Conservation (phyloP, 2,329 filamentous ascomycete species). For the Endoconidiophora laricicola region DNA sequence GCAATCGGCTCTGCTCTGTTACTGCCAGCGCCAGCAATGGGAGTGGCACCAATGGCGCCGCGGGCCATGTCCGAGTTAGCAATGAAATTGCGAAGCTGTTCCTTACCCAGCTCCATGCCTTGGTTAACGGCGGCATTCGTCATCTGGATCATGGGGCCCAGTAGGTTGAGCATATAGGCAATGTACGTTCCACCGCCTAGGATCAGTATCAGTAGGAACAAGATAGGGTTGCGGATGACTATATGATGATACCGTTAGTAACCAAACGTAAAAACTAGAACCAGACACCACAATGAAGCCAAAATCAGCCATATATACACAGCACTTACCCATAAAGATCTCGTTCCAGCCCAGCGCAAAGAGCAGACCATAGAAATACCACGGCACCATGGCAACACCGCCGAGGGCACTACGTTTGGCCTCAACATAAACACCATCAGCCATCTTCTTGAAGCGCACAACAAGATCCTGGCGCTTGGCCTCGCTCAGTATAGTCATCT, state of each 20-base stretch:
- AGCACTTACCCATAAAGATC: conserved; percentile 66
- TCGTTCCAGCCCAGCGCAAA: conserved; percentile 97
- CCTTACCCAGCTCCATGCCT: conserved; percentile 80
- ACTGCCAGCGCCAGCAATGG: conserved; percentile 17
- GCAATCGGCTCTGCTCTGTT: conserved; percentile 28
- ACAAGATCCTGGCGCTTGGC: conserved; percentile 80
- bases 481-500: conserved; percentile 88
- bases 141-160: conserved; percentile 94
- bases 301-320: not conserved
- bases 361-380: conserved; percentile 86
- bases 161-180: conserved; percentile 84
- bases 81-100: conserved; percentile 76
- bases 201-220: conserved; percentile 78
- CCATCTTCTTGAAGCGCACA: conserved; percentile 93
- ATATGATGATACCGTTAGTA: conserved; percentile 11
- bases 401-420: conserved; percentile 94
- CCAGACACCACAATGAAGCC: not conserved
- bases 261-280: not conserved
- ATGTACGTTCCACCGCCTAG: conserved; percentile 64
- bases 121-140: conserved; percentile 73
- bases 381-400: conserved; percentile 78
- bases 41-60: conserved; percentile 64
- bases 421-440: conserved; percentile 94
- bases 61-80: conserved; percentile 73
- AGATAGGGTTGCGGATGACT: conserved; percentile 87